Evolutionary conservation across 192 early-diverging fungal species (phyloP).

Genomic region (Rhizoclosmatium sp.): DNA sequence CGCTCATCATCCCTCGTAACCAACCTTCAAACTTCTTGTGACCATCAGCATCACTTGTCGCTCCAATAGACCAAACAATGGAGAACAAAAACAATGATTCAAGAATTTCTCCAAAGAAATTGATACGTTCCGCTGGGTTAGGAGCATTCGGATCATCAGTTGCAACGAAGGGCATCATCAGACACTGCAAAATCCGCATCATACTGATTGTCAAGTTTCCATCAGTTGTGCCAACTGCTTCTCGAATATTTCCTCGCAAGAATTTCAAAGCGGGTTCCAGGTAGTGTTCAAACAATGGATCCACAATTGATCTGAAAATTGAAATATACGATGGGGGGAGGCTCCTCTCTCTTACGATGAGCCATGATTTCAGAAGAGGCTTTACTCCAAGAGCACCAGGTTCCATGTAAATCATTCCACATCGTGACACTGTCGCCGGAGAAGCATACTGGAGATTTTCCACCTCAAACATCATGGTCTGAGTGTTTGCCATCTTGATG

Average conservation of each 20-base stretch:
- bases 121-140: constrained; percentile 35
- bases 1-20: constrained; percentile 43
- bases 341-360: constrained; percentile 45
- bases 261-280: constrained; percentile 56
- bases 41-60: constrained; percentile 60
- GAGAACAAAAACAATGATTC: constrained; percentile 66
- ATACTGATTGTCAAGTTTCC: constrained; percentile 61
- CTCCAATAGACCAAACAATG: constrained; percentile 69
- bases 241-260: constrained; percentile 55
- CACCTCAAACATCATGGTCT: constrained; percentile 75
- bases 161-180: constrained; percentile 47
- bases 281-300: constrained; percentile 58
- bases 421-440: constrained; percentile 69
- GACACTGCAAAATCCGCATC: constrained; percentile 59
- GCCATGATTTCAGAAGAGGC: constrained; percentile 62
- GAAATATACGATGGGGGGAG: constrained; percentile 40
- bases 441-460: constrained; percentile 68
- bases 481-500: constrained; percentile 67
- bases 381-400: constrained; percentile 63
- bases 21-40: constrained; percentile 65
- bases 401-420: constrained; percentile 76
- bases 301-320: constrained; percentile 45
- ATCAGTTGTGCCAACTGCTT: constrained; percentile 61
- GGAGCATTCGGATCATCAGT: constrained; percentile 24
- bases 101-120: constrained; percentile 50